phyloP scores from a whole-genome alignment of 768 basidiomycete species.

The Hericium coralloides region DNA sequence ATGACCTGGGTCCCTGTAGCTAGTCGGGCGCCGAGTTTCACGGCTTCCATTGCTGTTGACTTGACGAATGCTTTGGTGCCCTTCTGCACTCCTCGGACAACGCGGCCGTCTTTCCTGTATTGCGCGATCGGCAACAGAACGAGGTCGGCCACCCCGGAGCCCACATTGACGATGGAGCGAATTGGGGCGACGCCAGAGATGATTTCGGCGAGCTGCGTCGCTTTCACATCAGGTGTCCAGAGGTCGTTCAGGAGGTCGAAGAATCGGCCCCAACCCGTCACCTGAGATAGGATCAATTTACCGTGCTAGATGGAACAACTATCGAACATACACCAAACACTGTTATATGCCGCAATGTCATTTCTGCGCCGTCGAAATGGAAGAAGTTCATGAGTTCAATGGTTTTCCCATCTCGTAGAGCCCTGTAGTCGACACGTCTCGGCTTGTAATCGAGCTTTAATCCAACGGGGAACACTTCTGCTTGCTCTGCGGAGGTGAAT shows the following conservation, averaged over 20 bases:
- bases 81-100: conserved; percentile 88
- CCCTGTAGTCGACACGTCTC: conserved; percentile 89
- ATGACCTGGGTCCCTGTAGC: conserved; percentile 98
- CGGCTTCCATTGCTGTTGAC: conserved; percentile 90
- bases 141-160: conserved; percentile 93
- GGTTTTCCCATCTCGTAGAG: conserved; percentile 81
- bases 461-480: conserved; percentile 91
- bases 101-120: conserved; percentile 92
- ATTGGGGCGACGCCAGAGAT: conserved; percentile 96
- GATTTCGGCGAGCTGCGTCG: conserved; percentile 94
- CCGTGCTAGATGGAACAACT: not conserved
- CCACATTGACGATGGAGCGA: conserved; percentile 94
- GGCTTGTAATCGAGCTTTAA: conserved; percentile 98
- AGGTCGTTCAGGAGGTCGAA: conserved; percentile 92
- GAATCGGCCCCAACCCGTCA: conserved; percentile 86
- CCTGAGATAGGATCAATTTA: conserved; percentile 33
- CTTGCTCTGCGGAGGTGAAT: conserved; percentile 52
- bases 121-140: conserved; percentile 94
- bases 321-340: conserved; percentile 66
- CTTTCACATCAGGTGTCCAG: conserved; percentile 99
- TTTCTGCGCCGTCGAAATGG: conserved; percentile 98
- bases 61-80: conserved; percentile 90
- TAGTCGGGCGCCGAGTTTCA: conserved; percentile 87
- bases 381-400: conserved; percentile 99
- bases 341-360: conserved; percentile 92